Evolutionary conservation across 2,329 filamentous ascomycete species (phyloP).

Genomic region (Ploettnerulaceae sp.): DNA sequence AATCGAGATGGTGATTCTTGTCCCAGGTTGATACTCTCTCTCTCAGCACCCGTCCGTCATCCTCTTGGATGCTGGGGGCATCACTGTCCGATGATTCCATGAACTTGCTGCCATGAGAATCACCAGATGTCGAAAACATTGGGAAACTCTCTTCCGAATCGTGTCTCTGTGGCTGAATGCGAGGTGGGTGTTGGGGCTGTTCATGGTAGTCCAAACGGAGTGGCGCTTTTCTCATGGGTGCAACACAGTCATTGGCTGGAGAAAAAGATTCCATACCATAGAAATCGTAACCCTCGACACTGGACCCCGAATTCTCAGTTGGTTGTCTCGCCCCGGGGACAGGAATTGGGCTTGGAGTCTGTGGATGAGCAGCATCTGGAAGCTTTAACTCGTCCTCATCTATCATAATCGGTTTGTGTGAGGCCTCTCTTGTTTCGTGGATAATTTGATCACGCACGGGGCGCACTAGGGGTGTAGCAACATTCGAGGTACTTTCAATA

Average conservation of each 20-base stretch:
- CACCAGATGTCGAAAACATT: constrained; percentile 54
- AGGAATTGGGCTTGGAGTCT: constrained; percentile 27
- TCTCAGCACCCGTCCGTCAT: constrained; percentile 18
- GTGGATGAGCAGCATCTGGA: constrained; percentile 25
- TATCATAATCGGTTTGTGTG: constrained; percentile 29
- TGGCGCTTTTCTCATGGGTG: constrained; percentile 38
- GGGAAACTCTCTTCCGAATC: constrained; percentile 57
- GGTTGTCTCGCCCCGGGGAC: constrained; percentile 23
- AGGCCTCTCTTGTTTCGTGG: constrained; percentile 23
- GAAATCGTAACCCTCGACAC: constrained; percentile 57
- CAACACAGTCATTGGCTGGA: constrained; percentile 49
- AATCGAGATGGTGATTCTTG: constrained; percentile 26
- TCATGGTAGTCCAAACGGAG: constrained; percentile 34
- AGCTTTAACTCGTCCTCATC: constrained; percentile 30
- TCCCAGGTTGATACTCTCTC: constrained; percentile 30
- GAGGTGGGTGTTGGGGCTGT: constrained; percentile 13
- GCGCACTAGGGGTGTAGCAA: constrained; percentile 53
- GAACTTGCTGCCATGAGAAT: constrained; percentile 38
- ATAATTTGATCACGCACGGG: constrained; percentile 39
- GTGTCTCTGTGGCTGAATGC: constrained; percentile 40
- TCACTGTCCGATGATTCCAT: constrained; percentile 36
- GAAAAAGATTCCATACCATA: constrained; percentile 53
- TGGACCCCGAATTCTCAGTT: constrained; percentile 21
- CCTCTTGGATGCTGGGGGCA: constrained; percentile 19
- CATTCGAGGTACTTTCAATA: constrained; percentile 58